phyloP scores from a whole-genome alignment of 495 filamentous ascomycete species.

The Cercophora newfieldiana region DNA sequence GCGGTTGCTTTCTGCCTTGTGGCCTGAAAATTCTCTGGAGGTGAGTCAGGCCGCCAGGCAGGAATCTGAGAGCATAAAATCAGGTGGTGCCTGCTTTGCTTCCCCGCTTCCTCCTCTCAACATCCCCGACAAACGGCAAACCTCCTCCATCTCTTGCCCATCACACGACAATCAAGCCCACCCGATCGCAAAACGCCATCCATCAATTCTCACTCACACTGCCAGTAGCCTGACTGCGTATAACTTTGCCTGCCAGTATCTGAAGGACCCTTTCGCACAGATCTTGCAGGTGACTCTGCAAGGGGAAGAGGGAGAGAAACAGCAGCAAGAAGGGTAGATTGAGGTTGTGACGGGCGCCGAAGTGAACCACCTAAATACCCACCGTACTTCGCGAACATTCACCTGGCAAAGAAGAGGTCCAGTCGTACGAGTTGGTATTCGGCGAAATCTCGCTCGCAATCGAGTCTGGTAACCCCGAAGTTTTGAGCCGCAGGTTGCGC shows the following conservation, averaged over 20 bases:
- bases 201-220: slow-evolving; percentile 20
- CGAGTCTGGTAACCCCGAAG: slow-evolving; percentile 29
- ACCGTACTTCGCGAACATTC: slow-evolving; percentile 13
- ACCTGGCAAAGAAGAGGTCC: slow-evolving; percentile 7
- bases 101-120: slow-evolving; percentile 6
- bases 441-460: slow-evolving; percentile 13
- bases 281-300: slow-evolving; percentile 3
- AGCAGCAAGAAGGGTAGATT: neutral
- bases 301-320: slow-evolving; percentile 1
- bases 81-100: neutral
- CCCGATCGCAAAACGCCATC: neutral
- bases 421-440: slow-evolving; percentile 19
- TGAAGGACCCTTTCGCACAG: neutral
- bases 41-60: neutral
- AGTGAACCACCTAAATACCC: slow-evolving; percentile 3
- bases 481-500: slow-evolving; percentile 6
- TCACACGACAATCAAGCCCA: slow-evolving; percentile 4
- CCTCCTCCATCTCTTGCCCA: neutral
- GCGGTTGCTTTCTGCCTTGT: neutral
- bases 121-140: neutral
- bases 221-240: slow-evolving; percentile 23
- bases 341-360: neutral
- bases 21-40: neutral
- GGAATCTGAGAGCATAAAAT: neutral
- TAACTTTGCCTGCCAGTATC: slow-evolving; percentile 1